phyloP scores from a whole-genome alignment of 352 stramenopile genomes.

The Globisporangium lucens region DNA sequence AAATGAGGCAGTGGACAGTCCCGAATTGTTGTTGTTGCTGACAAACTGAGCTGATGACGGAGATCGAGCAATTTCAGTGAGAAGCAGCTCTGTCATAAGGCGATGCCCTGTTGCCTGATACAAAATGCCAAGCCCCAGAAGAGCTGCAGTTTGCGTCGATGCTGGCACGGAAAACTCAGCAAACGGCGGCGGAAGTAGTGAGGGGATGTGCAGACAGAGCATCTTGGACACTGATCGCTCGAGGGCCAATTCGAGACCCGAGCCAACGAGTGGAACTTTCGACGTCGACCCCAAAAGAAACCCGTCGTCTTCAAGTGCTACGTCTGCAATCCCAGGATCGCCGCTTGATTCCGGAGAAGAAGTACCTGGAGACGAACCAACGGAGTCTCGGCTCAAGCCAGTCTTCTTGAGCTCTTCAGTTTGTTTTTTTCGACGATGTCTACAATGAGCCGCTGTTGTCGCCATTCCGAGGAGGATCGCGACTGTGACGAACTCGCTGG shows the following conservation, averaged over 20 bases:
- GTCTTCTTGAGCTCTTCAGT: conserved; percentile 4
- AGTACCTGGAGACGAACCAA: not conserved
- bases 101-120: conserved; percentile 95
- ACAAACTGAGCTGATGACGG: conserved; percentile 72
- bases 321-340: conserved; percentile 6
- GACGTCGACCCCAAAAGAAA: conserved; percentile 11
- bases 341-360: not conserved
- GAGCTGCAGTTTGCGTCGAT: conserved; percentile 93
- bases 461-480: conserved; percentile 97
- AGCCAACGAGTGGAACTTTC: conserved; percentile 37
- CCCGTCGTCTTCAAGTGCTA: conserved; percentile 18
- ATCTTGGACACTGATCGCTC: conserved; percentile 95
- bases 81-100: conserved; percentile 97
- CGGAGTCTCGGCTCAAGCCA: not conserved
- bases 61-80: conserved; percentile 94
- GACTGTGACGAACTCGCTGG: conserved; percentile 95
- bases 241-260: conserved; percentile 56
- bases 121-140: conserved; percentile 94
- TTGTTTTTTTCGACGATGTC: conserved; percentile 38
- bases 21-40: conserved; percentile 36
- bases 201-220: conserved; percentile 97
- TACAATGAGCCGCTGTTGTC: conserved; percentile 88
- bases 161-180: conserved; percentile 94
- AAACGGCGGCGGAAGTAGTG: conserved; percentile 92
- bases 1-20: conserved; percentile 51